Evolutionary conservation across 2,329 filamentous ascomycete species (phyloP), one percentile per base, ranked within the genome.

Genomic region (Aquanectria penicillioides): DNA sequence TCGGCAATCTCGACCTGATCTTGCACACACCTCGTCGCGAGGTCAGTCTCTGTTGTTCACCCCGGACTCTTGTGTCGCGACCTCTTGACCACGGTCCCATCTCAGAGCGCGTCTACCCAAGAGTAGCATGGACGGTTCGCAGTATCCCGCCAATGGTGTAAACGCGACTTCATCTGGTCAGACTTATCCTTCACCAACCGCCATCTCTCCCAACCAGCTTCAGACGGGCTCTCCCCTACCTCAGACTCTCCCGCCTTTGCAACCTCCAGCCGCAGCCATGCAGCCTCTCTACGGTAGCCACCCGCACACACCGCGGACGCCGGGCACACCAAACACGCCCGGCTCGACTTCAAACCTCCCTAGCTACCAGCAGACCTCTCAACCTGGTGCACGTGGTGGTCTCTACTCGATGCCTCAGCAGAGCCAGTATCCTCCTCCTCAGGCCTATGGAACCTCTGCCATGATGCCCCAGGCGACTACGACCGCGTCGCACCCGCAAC

Each of bases 401-500:
- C 76, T 83, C 17, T 84, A 84, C 69, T 80, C 81, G 54, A 86
- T 88, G 80, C 81, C 83, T 70, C 79, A 53, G n/a, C 49, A 80
- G 63, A 83, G 81, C 70, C 85, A 86, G 64, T 83, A 81, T 63
- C 82, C 81, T 59, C 78, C 79, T 36, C 82, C 82, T 58, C 82
- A 82, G 72, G 80, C 75, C 9, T 89, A 88, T 71, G 80, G 80
- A 31, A 81, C 83, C 8, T 83, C 85, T 6, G 80, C 80, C 44
- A 89, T 91, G 83, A 83, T 91, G 79, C 84, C 88, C 41, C 87
- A 90, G 74, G 78, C 88, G 20, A 87, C 88, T 10, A 84, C 85
- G 43, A 82, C 89, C 38, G 83, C 88, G 67, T 86, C 87, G 51
- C 90, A 92, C 73, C 89, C 89, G 40, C 90, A 92, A 75, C 87